phyloP scores from a whole-genome alignment of 2,329 filamentous ascomycete genomes.

The Colletotrichum sp. region DNA sequence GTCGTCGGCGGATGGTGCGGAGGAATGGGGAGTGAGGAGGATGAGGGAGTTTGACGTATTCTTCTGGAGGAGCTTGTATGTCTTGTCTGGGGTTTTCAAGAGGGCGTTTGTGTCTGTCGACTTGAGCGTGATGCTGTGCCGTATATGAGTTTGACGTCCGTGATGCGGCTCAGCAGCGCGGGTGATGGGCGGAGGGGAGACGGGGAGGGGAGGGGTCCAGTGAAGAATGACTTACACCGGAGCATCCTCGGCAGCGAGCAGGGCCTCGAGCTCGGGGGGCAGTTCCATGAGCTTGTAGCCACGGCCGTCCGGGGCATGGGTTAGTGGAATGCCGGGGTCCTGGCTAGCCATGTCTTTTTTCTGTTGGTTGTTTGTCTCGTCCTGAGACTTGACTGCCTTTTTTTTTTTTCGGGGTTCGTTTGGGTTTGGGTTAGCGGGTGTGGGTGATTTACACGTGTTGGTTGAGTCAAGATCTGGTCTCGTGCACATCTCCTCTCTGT shows the following conservation, averaged over 20 bases:
- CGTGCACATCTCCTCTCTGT: neutral
- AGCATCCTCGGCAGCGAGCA: slow-evolving; percentile 58
- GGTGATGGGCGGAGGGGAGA: neutral
- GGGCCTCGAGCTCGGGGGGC: slow-evolving; percentile 59
- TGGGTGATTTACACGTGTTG: neutral
- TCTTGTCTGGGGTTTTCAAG: slow-evolving; percentile 54
- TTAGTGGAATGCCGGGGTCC: slow-evolving; percentile 52
- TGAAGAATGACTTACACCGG: slow-evolving; percentile 48
- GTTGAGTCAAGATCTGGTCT: neutral
- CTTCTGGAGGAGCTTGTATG: slow-evolving; percentile 66
- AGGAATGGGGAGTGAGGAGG: slow-evolving; percentile 46
- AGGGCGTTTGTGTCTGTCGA: slow-evolving; percentile 54
- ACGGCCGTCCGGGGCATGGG: slow-evolving; percentile 50
- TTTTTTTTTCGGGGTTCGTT: neutral
- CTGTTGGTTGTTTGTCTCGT: neutral
- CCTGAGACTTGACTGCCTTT: neutral
- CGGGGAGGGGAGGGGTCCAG: neutral
- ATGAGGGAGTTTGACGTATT: slow-evolving; percentile 72
- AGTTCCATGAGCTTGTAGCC: slow-evolving; percentile 68
- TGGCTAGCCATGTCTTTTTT: slow-evolving; percentile 48
- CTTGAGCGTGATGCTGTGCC: slow-evolving; percentile 49
- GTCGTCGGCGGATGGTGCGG: slow-evolving; percentile 17
- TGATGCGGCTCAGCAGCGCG: neutral
- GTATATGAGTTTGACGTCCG: neutral
- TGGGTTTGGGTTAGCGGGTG: neutral